phyloP scores from a whole-genome alignment of 2,329 filamentous ascomycete species.

The Trichoderma brevicompactum region DNA sequence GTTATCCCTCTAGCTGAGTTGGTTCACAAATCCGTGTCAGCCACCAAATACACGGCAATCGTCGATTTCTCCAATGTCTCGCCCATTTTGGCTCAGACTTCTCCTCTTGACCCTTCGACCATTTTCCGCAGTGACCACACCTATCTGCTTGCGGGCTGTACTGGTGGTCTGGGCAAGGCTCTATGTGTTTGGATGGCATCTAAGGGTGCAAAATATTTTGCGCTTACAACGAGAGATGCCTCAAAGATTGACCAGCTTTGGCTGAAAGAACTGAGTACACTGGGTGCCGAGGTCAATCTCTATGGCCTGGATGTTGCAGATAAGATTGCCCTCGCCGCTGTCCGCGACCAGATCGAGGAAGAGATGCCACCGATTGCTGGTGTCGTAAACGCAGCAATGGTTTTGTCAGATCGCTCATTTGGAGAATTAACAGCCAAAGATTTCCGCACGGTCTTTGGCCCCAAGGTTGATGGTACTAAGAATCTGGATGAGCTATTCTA shows the following conservation, averaged over 20 bases:
- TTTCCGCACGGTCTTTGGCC: constrained; percentile 38
- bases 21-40: not conserved
- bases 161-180: constrained; percentile 43
- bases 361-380: constrained; percentile 44
- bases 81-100: not conserved
- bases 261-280: not conserved
- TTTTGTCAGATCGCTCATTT: constrained; percentile 41
- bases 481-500: constrained; percentile 42
- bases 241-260: constrained; percentile 32
- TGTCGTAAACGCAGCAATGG: constrained; percentile 46
- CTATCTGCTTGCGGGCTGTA: constrained; percentile 42
- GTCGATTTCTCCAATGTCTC: not conserved
- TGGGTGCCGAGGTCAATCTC: constrained; percentile 24
- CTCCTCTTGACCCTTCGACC: constrained; percentile 9
- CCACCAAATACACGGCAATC: not conserved
- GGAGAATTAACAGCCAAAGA: constrained; percentile 39
- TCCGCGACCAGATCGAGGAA: constrained; percentile 33
- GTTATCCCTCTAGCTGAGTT: not conserved
- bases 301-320: constrained; percentile 45
- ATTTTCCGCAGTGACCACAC: constrained; percentile 33
- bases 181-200: constrained; percentile 47
- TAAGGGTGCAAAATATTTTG: constrained; percentile 44
- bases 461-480: constrained; percentile 46
- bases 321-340: not conserved
- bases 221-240: constrained; percentile 46